phyloP scores from a whole-genome alignment of 2,329 filamentous ascomycete genomes.

The Plectosphaerella cucumerina region DNA sequence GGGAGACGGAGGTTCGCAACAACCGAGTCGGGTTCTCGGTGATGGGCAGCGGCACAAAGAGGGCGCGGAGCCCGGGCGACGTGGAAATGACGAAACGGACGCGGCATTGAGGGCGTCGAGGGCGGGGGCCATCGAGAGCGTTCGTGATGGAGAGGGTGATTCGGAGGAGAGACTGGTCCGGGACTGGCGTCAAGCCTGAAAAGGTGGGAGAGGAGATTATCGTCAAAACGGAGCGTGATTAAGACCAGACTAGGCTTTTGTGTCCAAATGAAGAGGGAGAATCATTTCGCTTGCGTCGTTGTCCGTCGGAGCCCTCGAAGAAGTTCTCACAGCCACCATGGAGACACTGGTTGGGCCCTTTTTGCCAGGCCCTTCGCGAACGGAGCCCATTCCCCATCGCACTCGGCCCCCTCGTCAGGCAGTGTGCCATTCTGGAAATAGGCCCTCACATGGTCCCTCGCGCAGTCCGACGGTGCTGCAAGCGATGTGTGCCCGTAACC shows the following conservation, averaged over 20 bases:
- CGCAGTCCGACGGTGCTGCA: slow-evolving; percentile 39
- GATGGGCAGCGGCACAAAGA: background rate
- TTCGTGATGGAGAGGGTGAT: background rate
- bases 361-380: slow-evolving; percentile 27
- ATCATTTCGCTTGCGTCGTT: no score
- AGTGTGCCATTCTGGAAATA: slow-evolving; percentile 43
- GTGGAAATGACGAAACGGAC: background rate
- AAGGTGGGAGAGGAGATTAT: background rate
- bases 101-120: background rate
- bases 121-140: background rate
- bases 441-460: slow-evolving; percentile 30
- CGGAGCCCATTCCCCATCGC: slow-evolving; percentile 38
- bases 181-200: background rate
- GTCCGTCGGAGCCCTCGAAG: no score
- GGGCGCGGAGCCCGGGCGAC: background rate
- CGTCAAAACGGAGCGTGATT: no score
- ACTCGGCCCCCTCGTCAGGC: slow-evolving; percentile 39
- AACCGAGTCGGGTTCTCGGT: no score
- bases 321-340: no score
- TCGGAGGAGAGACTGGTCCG: background rate
- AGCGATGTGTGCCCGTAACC: slow-evolving; percentile 51
- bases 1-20: background rate
- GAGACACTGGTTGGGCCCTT: background rate
- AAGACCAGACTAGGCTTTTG: no score
- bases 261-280: no score